Conservation (phyloP, 2,329 filamentous ascomycete genomes). For the Pestalotiopsis sp. region DNA sequence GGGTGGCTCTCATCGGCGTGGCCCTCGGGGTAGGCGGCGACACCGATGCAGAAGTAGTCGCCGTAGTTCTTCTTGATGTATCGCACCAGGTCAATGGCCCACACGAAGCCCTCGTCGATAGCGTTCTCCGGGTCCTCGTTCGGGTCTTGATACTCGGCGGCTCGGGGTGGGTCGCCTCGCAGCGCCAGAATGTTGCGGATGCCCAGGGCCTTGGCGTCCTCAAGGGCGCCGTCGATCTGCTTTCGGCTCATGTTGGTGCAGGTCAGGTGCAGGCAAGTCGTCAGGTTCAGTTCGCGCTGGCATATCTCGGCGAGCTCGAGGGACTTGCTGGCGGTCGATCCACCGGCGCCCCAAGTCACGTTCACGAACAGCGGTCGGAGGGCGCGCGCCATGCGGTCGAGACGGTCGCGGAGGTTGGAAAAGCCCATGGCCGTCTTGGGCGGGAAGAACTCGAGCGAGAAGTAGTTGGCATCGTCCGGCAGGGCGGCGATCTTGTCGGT, state of each 20-base stretch:
- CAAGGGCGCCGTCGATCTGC: conserved; percentile 84
- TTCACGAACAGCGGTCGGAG: conserved; percentile 93
- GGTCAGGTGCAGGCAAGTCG: conserved; percentile 93
- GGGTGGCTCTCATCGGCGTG: conserved; percentile 91
- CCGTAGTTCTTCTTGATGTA: conserved; percentile 87
- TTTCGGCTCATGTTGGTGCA: conserved; percentile 96
- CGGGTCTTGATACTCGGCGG: conserved; percentile 80
- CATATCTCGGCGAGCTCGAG: conserved; percentile 94
- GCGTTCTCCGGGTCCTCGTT: conserved; percentile 58
- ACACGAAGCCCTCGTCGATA: conserved; percentile 78
- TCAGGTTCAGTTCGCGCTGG: conserved; percentile 87
- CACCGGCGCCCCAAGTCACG: conserved; percentile 96
- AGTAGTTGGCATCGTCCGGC: conserved; percentile 79
- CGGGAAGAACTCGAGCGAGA: conserved; percentile 98
- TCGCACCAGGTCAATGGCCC: conserved; percentile 84
- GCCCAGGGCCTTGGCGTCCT: conserved; percentile 86
- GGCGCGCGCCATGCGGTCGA: conserved; percentile 92
- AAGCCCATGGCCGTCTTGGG: conserved; percentile 97
- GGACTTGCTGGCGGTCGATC: conserved; percentile 87
- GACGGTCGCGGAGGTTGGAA: conserved; percentile 86
- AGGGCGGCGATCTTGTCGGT: conserved; percentile 93
- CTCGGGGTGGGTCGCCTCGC: conserved; percentile 85
- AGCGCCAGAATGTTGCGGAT: conserved; percentile 93
- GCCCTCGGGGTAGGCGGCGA: conserved; percentile 93
- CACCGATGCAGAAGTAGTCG: conserved; percentile 95